phyloP scores from a whole-genome alignment of 805 yeast species.

The Helenozyma baotianmanensis region DNA sequence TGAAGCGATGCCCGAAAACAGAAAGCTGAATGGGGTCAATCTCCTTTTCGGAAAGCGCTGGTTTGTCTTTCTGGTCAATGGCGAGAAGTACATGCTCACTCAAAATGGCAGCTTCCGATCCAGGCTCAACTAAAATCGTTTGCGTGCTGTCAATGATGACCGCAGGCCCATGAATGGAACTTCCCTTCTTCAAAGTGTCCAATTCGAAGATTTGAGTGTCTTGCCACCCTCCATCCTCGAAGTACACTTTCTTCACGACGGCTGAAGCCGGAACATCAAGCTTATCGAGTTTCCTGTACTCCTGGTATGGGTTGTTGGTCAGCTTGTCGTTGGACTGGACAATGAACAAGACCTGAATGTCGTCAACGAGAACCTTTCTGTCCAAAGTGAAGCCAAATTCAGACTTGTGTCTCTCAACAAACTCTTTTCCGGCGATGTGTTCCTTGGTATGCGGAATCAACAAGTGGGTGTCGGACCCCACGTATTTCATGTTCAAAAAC shows the following conservation, averaged over 20 bases:
- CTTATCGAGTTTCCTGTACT: constrained; percentile 1
- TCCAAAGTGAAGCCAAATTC: constrained; percentile 17
- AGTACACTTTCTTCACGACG: constrained; percentile 10
- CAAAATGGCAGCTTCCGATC: constrained; percentile 11
- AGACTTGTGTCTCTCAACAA: constrained; percentile 11
- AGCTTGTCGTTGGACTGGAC: constrained; percentile 10
- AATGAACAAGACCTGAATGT: constrained; percentile 17
- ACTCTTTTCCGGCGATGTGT: constrained; percentile 12
- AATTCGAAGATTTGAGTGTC: constrained; percentile 12
- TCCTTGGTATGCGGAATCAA: constrained; percentile 11
- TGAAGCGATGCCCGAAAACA: constrained; percentile 19
- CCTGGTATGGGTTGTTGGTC: constrained; percentile 11
- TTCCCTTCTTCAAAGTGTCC: constrained; percentile 10
- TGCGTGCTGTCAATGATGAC: constrained; percentile 18
- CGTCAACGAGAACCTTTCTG: constrained; percentile 16
- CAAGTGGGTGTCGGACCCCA: constrained; percentile 15
- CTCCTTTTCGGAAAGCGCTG: not conserved
- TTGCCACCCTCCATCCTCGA: constrained; percentile 7
- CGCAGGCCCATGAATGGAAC: constrained; percentile 12
- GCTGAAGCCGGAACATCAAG: constrained; percentile 1
- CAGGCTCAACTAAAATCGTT: constrained; percentile 14
- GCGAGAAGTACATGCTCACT: constrained; percentile 13
- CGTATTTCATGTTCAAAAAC: constrained; percentile 14
- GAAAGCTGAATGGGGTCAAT: constrained; percentile 17
- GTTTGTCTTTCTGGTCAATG: not conserved